Evolutionary conservation across 148 eudicot species (phyloP).

Genomic region (Diospyros kaki): DNA sequence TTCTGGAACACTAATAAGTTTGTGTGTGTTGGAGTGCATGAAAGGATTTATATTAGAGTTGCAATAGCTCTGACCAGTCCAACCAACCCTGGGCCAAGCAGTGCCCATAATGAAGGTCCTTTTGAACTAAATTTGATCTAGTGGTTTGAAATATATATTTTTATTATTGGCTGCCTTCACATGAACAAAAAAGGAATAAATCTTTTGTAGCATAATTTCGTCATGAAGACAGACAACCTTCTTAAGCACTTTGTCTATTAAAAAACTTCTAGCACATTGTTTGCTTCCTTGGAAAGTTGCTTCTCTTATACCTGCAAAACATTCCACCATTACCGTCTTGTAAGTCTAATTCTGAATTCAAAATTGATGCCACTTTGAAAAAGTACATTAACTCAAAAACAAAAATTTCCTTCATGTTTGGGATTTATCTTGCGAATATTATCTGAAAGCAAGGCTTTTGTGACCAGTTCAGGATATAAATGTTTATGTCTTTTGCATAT

Average conservation of each 20-base stretch:
- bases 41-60: no score
- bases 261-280: neutral
- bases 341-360: neutral
- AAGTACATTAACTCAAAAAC: neutral
- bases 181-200: no score
- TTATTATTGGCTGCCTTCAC: no score
- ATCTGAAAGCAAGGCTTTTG: neutral
- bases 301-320: neutral
- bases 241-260: neutral
- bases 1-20: no score
- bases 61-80: no score
- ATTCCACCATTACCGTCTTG: neutral
- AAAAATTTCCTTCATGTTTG: neutral
- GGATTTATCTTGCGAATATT: neutral
- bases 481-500: neutral
- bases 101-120: no score
- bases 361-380: neutral
- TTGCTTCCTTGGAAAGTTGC: neutral
- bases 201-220: no score
- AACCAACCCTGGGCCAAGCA: no score
- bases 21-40: no score
- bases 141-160: no score
- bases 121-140: no score
- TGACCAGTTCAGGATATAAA: neutral
- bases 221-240: no score